These are phyloP conservation scores for Nemania sp. DNA, from an alignment of 2,329 filamentous ascomycete genomes.

Conservation along the genomic window DNA sequence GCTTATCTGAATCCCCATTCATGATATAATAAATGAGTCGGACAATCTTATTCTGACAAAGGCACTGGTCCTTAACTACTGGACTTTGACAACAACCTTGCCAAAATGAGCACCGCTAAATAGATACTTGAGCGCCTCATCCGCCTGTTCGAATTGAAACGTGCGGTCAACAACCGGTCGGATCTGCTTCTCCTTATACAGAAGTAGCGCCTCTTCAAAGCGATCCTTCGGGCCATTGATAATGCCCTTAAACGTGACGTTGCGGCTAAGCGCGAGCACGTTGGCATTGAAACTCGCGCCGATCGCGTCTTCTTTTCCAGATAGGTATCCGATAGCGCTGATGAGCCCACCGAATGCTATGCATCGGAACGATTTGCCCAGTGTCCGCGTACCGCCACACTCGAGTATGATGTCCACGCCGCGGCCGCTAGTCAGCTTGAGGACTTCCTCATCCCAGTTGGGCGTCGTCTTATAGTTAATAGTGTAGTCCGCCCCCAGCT, in stretches of 20 bases:
- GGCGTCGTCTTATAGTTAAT: conserved; percentile 68
- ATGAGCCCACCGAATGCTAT: conserved; percentile 68
- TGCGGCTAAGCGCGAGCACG: conserved; percentile 55
- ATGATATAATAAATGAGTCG: neutral
- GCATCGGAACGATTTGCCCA: conserved; percentile 64
- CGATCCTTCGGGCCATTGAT: conserved; percentile 69
- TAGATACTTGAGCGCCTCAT: conserved; percentile 65
- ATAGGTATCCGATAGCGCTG: conserved; percentile 57
- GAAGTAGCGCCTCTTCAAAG: conserved; percentile 66
- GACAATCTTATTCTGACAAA: neutral
- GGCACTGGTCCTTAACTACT: neutral
- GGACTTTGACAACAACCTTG: conserved; percentile 64
- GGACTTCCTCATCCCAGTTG: conserved; percentile 63
- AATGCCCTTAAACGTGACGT: conserved; percentile 60
- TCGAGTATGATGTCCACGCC: conserved; percentile 69
- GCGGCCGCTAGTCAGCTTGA: conserved; percentile 57
- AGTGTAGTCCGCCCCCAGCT: conserved; percentile 63
- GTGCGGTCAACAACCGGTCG: conserved; percentile 61
- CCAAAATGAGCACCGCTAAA: conserved; percentile 67
- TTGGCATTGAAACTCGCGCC: conserved; percentile 63
- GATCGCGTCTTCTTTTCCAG: conserved; percentile 62
- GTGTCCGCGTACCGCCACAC: conserved; percentile 63
- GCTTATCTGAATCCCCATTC: neutral
- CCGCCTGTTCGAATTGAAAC: conserved; percentile 61
- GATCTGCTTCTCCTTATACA: conserved; percentile 60